Conservation (phyloP, 1,284 basidiomycete genomes). For the Vanrija pseudolonga region DNA sequence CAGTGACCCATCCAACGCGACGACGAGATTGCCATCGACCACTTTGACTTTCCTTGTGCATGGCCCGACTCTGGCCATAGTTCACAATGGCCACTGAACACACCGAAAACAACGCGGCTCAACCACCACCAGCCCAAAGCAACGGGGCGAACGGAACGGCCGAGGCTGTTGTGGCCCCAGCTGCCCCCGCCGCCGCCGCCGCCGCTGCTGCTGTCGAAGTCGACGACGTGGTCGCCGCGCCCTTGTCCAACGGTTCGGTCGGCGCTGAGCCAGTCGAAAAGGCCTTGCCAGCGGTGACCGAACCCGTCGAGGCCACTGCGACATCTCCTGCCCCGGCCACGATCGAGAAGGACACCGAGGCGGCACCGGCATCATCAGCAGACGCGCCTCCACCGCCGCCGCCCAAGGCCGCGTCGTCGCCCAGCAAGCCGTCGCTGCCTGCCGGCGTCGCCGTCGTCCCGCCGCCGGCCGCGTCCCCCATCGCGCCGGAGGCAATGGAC, state of each 20-base stretch:
- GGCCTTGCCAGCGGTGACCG: not conserved
- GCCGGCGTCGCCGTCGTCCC: not conserved
- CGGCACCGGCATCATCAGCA: not conserved
- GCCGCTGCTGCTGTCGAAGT: not conserved
- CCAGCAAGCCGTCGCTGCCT: not conserved
- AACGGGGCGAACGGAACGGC: too few species aligned
- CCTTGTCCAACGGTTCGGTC: not conserved
- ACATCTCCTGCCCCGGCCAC: not conserved
- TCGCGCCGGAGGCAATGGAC: conserved; percentile 19
- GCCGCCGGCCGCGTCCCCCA: too few species aligned
- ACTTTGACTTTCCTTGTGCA: too few species aligned
- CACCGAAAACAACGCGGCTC: too few species aligned
- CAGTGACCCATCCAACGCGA: too few species aligned
- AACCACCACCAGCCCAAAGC: too few species aligned
- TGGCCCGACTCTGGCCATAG: too few species aligned
- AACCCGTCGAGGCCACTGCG: not conserved
- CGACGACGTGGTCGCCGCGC: not conserved
- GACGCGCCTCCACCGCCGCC: conserved; percentile 9
- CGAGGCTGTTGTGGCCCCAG: too few species aligned
- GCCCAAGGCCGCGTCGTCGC: not conserved
- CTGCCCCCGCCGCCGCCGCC: too few species aligned
- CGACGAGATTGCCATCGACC: too few species aligned
- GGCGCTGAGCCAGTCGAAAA: not conserved
- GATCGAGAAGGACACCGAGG: not conserved
- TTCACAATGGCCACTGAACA: too few species aligned